Conservation (phyloP, 108 stramenopile species). For the Pseudonitzschia delicatissima region DNA sequence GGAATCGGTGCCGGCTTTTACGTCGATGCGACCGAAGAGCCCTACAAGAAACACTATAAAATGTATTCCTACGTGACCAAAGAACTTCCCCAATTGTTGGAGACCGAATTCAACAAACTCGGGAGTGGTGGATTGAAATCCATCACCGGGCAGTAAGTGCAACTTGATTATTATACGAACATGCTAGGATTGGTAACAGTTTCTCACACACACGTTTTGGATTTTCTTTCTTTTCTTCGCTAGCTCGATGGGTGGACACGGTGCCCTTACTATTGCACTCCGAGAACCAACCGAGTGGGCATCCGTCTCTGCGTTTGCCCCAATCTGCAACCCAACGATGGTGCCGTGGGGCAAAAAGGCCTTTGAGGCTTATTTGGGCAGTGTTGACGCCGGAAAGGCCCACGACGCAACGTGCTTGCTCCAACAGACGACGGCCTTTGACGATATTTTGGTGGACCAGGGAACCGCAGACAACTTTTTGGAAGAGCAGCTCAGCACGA, state of each 20-base stretch:
- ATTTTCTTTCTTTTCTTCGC: background rate
- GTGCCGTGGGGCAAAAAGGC: slow-evolving; percentile 97
- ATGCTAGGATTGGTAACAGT: background rate
- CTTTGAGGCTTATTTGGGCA: slow-evolving; percentile 89
- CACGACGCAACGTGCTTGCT: slow-evolving; percentile 91
- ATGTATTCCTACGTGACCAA: slow-evolving; percentile 95
- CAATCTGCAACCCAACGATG: slow-evolving; percentile 91
- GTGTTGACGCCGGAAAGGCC: slow-evolving; percentile 68
- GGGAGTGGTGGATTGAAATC: slow-evolving; percentile 47
- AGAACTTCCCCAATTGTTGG: slow-evolving; percentile 82
- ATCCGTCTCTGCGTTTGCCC: slow-evolving; percentile 90
- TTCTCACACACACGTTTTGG: background rate
- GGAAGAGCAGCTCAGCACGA: slow-evolving; percentile 55
- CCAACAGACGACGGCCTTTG: slow-evolving; percentile 22
- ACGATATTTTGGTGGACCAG: slow-evolving; percentile 83
- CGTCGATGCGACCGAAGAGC: slow-evolving; percentile 88
- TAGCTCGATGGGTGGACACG: slow-evolving; percentile 79
- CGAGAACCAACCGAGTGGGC: slow-evolving; percentile 49
- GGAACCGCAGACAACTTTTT: slow-evolving; percentile 80
- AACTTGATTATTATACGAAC: background rate
- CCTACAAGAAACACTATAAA: slow-evolving; percentile 79
- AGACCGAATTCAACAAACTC: slow-evolving; percentile 43
- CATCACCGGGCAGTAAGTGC: slow-evolving; percentile 78
- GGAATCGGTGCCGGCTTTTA: slow-evolving; percentile 98
- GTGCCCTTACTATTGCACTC: slow-evolving; percentile 84